Percentiles rank a stretch among this genome's conserved stretches.
These are phyloP conservation scores for Trichophyton equinum DNA, from an alignment of 2,329 filamentous ascomycete genomes.

Conservation along the genomic window DNA sequence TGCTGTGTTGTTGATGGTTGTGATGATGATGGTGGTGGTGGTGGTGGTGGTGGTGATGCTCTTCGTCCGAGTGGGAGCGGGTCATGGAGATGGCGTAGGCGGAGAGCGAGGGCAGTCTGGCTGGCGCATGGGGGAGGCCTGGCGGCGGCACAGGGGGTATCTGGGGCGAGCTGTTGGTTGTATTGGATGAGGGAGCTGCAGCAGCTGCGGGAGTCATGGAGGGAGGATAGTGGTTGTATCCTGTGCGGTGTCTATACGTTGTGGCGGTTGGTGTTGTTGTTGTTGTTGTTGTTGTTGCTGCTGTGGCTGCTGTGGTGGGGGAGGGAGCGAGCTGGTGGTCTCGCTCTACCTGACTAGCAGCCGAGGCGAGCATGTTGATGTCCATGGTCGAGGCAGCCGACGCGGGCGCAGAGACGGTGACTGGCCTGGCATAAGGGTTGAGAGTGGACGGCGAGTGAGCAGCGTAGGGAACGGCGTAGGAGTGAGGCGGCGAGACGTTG, in stretches of 20 bases:
- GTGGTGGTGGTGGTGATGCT: slow-evolving; percentile 37
- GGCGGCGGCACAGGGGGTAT: slow-evolving; percentile 34
- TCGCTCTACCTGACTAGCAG: slow-evolving; percentile 54
- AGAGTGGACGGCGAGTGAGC: slow-evolving; percentile 47
- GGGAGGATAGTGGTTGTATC: slow-evolving; percentile 19
- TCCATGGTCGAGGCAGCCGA: slow-evolving; percentile 37
- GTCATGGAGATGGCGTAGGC: slow-evolving; percentile 71
- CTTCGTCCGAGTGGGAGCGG: slow-evolving; percentile 51
- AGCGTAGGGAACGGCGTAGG: slow-evolving; percentile 46
- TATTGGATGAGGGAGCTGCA: too few relatives aligned
- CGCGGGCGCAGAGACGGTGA: slow-evolving; percentile 14
- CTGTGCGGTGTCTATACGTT: slow-evolving; percentile 8
- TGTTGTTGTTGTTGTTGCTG: too few relatives aligned
- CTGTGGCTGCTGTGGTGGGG: too few relatives aligned
- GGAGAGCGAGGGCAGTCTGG: slow-evolving; percentile 57
- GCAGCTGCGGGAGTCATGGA: slow-evolving; percentile 28
- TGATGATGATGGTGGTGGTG: slow-evolving; percentile 28
- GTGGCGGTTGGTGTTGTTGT: not conserved
- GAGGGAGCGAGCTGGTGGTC: slow-evolving; percentile 30
- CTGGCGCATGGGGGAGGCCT: not conserved
- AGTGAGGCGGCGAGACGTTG: slow-evolving; percentile 89
- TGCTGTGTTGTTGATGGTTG: not conserved
- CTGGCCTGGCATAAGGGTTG: slow-evolving; percentile 41
- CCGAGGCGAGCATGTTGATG: slow-evolving; percentile 57
- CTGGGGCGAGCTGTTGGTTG: slow-evolving; percentile 18